Percentiles rank a stretch among this genome's conserved stretches.
Conservation (phyloP, 2,329 filamentous ascomycete species). For the Aspergillus ruber region DNA sequence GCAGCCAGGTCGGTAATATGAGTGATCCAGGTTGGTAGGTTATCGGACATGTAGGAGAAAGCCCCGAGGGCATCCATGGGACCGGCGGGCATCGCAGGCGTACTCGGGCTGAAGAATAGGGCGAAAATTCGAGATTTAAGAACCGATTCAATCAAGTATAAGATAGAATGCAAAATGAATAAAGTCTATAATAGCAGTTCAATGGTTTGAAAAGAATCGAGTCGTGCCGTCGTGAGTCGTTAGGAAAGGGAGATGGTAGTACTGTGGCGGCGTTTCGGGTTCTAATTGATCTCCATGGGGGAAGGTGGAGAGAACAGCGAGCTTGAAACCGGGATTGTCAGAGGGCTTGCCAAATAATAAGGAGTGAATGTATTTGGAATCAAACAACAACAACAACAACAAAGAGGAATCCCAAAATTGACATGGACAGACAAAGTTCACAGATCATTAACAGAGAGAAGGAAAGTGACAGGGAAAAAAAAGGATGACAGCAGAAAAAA, state of each 20-base stretch:
- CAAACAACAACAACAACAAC: neutral
- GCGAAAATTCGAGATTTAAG: neutral
- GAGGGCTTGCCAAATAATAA: neutral
- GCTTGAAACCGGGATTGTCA: neutral
- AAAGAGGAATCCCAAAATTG: neutral
- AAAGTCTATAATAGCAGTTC: neutral
- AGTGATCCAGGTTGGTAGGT: conserved; percentile 40
- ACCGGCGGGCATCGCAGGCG: neutral
- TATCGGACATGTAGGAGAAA: conserved; percentile 40
- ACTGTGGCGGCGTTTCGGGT: neutral
- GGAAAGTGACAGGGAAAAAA: neutral
- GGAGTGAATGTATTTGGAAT: neutral
- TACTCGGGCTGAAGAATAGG: neutral
- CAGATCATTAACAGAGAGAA: neutral
- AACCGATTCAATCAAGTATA: neutral
- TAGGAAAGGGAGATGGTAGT: neutral
- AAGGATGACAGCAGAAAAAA: neutral
- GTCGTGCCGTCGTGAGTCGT: neutral
- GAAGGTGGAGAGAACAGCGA: neutral
- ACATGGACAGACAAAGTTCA: neutral
- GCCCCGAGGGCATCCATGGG: conserved; percentile 39
- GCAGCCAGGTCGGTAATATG: conserved; percentile 36
- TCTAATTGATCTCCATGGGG: neutral
- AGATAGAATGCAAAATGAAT: neutral
- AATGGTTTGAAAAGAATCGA: neutral